Percentiles rank a stretch among this genome's conserved stretches.
phyloP scores from a whole-genome alignment of 345 rosid species.

The Erysimum cheiranthoides region DNA sequence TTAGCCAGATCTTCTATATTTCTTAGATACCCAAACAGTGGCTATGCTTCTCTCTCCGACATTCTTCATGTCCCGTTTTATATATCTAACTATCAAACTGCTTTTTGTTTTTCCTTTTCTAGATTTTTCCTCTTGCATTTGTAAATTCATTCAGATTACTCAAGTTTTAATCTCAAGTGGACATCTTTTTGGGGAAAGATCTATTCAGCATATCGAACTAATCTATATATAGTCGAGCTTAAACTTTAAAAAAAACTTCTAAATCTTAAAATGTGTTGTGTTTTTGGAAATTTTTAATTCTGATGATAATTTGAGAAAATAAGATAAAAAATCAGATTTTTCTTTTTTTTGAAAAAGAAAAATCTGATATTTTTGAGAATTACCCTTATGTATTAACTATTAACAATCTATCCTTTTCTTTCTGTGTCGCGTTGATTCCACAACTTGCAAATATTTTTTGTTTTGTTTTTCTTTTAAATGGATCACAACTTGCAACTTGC shows the following conservation, averaged over 20 bases:
- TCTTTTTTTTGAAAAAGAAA: no score
- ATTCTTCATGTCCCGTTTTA: constrained; percentile 21
- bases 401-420: not conserved
- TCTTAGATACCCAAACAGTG: not conserved
- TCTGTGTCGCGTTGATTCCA: constrained; percentile 24
- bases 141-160: not conserved
- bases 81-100: not conserved
- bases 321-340: not conserved
- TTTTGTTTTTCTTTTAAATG: not conserved
- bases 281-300: not conserved
- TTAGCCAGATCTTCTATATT: constrained; percentile 3
- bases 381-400: not conserved
- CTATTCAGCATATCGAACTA: not conserved
- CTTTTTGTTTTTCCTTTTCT: no score
- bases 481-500: constrained; percentile 26
- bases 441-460: constrained; percentile 6
- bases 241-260: not conserved
- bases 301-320: not conserved
- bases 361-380: not conserved
- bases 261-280: not conserved
- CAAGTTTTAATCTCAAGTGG: not conserved
- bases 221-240: not conserved
- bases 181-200: not conserved
- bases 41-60: constrained; percentile 32
- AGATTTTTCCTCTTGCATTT: not conserved